A percentile compares a stretch with the other conserved stretches of the same genome.
Evolutionary conservation across 345 rosid genomes (phyloP).

Genomic region (Aquilaria yunnanensis): DNA sequence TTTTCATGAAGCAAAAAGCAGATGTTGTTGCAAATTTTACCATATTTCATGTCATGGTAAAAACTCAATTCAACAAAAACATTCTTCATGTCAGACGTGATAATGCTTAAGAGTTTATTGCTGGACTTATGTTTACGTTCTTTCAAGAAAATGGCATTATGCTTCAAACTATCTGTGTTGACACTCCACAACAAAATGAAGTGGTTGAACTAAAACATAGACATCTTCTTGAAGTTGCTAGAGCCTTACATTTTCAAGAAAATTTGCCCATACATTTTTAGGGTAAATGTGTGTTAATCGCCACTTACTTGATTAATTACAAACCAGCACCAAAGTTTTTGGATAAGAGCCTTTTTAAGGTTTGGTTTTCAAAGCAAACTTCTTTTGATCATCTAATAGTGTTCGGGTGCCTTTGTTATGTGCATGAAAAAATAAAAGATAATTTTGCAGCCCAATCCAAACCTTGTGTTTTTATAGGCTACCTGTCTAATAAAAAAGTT

Average conservation of each 20-base stretch:
- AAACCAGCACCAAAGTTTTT: background rate
- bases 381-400: background rate
- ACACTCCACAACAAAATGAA: background rate
- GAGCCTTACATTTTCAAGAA: background rate
- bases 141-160: background rate
- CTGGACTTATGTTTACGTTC: background rate
- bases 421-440: background rate
- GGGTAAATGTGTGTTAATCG: background rate
- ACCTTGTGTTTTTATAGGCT: background rate
- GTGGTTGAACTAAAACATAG: background rate
- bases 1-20: too few relatives aligned
- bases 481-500: background rate
- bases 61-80: background rate
- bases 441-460: background rate
- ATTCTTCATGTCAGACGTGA: background rate
- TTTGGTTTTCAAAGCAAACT: too few relatives aligned
- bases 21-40: too few relatives aligned
- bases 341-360: too few relatives aligned
- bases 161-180: too few relatives aligned
- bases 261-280: background rate
- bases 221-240: background rate
- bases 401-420: background rate
- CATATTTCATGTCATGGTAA: too few relatives aligned
- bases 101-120: background rate
- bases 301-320: background rate